Evolutionary conservation across 2,329 filamentous ascomycete species (phyloP).

Genomic region (Penicillium sp.): DNA sequence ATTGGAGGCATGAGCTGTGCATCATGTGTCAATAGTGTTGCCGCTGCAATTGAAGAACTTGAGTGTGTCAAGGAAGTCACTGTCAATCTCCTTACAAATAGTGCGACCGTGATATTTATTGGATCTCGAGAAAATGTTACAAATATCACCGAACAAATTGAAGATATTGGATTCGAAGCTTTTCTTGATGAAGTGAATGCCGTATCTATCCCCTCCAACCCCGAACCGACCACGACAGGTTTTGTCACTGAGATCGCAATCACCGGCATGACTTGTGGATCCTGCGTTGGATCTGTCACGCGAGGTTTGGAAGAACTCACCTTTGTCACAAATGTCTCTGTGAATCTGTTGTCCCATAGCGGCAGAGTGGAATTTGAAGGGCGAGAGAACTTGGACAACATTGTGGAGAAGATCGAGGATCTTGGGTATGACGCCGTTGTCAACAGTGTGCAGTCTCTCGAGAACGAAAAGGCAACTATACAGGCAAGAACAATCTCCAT

Average conservation of each 20-base stretch:
- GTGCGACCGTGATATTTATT: conserved; percentile 60
- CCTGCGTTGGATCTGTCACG: conserved; percentile 54
- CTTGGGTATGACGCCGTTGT: conserved; percentile 67
- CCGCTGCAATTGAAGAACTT: conserved; percentile 57
- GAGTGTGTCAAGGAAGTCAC: conserved; percentile 59
- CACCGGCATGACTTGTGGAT: conserved; percentile 59
- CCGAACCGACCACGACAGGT: conserved; percentile 1
- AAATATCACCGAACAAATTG: conserved; percentile 50
- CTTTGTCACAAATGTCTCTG: conserved; percentile 49
- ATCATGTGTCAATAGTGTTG: conserved; percentile 66
- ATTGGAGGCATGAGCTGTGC: conserved; percentile 75
- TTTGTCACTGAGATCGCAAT: conserved; percentile 52
- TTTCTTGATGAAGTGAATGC: conserved; percentile 38
- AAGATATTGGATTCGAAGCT: conserved; percentile 52
- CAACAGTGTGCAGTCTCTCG: conserved; percentile 42
- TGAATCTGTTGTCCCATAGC: conserved; percentile 55
- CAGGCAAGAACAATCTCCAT: conserved; percentile 62
- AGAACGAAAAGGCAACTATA: conserved; percentile 32
- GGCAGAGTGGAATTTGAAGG: conserved; percentile 51
- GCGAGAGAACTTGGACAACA: conserved; percentile 45
- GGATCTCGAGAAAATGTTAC: conserved; percentile 49
- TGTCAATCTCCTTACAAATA: conserved; percentile 68
- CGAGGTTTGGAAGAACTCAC: conserved; percentile 46
- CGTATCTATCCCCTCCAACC: conserved; percentile 4
- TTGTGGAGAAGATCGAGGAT: conserved; percentile 54